phyloP scores from a whole-genome alignment of 139 green algal genomes.

The Micractinium conductrix region DNA sequence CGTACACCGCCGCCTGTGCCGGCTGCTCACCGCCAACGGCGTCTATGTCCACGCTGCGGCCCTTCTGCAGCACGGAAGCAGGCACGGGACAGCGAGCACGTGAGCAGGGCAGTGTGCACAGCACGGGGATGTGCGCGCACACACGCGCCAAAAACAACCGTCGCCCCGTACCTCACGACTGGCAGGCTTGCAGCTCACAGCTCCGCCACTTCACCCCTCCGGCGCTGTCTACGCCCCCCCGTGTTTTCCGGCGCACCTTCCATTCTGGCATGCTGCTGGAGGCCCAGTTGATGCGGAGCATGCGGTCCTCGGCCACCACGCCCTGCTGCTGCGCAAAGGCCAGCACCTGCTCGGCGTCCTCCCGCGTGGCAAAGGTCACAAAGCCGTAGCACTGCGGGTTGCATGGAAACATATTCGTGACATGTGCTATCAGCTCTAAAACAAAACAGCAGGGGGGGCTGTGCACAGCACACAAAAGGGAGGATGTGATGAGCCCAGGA shows the following conservation, averaged over 20 bases:
- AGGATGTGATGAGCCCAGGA: neutral
- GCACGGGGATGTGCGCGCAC: neutral
- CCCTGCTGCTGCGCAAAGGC: slow-evolving; percentile 39
- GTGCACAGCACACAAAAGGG: neutral
- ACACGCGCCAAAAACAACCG: too few species aligned
- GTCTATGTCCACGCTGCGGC: neutral
- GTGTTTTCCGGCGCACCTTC: slow-evolving; percentile 18
- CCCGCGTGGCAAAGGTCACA: slow-evolving; percentile 49
- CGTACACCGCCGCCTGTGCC: slow-evolving; percentile 38
- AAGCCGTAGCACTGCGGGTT: slow-evolving; percentile 59
- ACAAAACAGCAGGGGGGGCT: neutral
- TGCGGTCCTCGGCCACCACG: slow-evolving; percentile 36
- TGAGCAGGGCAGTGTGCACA: neutral
- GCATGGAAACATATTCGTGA: too few species aligned
- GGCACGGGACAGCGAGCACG: neutral
- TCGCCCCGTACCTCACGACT: too few species aligned
- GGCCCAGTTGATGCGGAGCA: slow-evolving; percentile 54
- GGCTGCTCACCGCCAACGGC: neutral
- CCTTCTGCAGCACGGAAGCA: slow-evolving; percentile 9
- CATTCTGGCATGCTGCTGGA: slow-evolving; percentile 46
- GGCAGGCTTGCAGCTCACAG: neutral
- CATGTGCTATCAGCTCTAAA: too few species aligned
- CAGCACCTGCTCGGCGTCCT: slow-evolving; percentile 38
- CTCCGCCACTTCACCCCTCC: neutral
- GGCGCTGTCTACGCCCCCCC: neutral